Evolutionary conservation across 805 yeast genomes (phyloP).

Genomic region (Wickerhamomyces alni): DNA sequence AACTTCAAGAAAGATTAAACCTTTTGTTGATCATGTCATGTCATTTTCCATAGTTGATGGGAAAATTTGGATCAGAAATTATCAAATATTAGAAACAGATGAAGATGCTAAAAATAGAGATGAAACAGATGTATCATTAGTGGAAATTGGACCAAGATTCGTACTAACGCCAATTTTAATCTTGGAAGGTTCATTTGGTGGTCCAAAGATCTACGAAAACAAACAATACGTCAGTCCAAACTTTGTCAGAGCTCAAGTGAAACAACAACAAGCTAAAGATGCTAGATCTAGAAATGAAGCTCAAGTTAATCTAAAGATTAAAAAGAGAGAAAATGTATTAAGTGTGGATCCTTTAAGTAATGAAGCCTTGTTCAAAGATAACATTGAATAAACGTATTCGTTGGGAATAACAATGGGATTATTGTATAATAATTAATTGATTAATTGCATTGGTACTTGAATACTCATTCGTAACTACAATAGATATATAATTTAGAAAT

Average conservation of each 20-base stretch:
- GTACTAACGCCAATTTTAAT: conserved; percentile 89
- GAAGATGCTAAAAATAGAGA: conserved; percentile 49
- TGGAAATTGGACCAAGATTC: conserved; percentile 95
- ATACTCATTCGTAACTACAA: neutral
- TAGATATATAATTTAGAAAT: too few species aligned
- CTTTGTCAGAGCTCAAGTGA: conserved; percentile 83
- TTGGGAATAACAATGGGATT: neutral
- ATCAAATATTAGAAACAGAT: conserved; percentile 69
- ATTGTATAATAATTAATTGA: too few species aligned
- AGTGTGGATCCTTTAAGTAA: conserved; percentile 80
- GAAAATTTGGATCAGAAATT: conserved; percentile 93
- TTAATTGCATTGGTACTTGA: too few species aligned
- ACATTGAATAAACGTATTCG: neutral
- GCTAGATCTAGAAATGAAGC: conserved; percentile 77
- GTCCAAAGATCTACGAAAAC: conserved; percentile 95
- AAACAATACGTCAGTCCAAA: conserved; percentile 96
- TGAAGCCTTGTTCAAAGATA: conserved; percentile 60
- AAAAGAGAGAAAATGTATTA: conserved; percentile 67
- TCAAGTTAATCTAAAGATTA: conserved; percentile 68
- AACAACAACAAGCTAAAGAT: conserved; percentile 71
- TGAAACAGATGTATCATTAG: conserved; percentile 63
- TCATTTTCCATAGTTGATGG: conserved; percentile 89
- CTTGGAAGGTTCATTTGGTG: conserved; percentile 95
- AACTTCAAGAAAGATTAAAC: conserved; percentile 83
- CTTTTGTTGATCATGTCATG: conserved; percentile 93